These are phyloP conservation scores for barrel medic (Medicago truncatula) DNA, from an alignment of 306 rosid genomes.

Conservation along the genomic window MtrunA17r5.0-ANR NC_053044.1:18487501-18488000, in stretches of 20 bases:
- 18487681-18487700: slow-evolving; percentile 78
- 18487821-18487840: slow-evolving; percentile 88
- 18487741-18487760: slow-evolving; percentile 72
- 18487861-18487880: slow-evolving; percentile 66
- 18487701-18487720: slow-evolving; percentile 80
- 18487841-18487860: slow-evolving; percentile 82
- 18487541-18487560: slow-evolving; percentile 84
- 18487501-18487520: slow-evolving; percentile 46
- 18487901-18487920: slow-evolving; percentile 73
- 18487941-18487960: slow-evolving; percentile 93
- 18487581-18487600: slow-evolving; percentile 67
- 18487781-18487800: slow-evolving; percentile 84
- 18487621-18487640: slow-evolving; percentile 72
- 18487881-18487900: slow-evolving; percentile 71
- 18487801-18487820: slow-evolving; percentile 93
- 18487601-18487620: slow-evolving; percentile 71
- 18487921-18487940: slow-evolving; percentile 89
- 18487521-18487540: slow-evolving; percentile 78
- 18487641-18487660: slow-evolving; percentile 72
- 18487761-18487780: slow-evolving; percentile 64
- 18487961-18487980: slow-evolving; percentile 68
- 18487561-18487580: slow-evolving; percentile 64
- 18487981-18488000: slow-evolving; percentile 69
- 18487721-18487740: slow-evolving; percentile 80
- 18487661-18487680: slow-evolving; percentile 74